Base-by-base conservation (phyloP, 2,329 filamentous ascomycete genomes). In the Fusarium pseudocircinatum region DNA sequence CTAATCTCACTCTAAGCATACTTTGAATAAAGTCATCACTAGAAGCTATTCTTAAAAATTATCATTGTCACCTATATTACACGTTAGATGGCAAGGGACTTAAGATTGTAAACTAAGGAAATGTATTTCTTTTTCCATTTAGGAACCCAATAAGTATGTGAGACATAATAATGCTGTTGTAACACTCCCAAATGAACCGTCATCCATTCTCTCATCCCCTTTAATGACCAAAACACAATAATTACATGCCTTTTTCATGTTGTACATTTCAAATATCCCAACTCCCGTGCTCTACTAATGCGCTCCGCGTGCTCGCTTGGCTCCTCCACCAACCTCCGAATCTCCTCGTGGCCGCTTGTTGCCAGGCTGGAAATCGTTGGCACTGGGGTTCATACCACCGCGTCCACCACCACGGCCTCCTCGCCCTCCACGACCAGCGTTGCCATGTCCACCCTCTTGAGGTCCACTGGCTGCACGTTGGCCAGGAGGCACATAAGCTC, bases 291-390 rank as follows among this genome's bases (percentile, higher is more conserved):
- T 63, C 44, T 47, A 73, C 79, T 76, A 84, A 47, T 83, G 82
- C 28, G 81, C 81, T 67, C 84, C 84, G 40, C 84, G 79, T 8
- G 83, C 82, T 66, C 84, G 78, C 78, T 85, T 85, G 7, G 83
- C 83, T 26, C 84, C 84, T 24, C 79, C 83, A 7, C 82, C 83
- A 28, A 72, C 79, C 57, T 85, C 84, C 1, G 81, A 83, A 61
- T 91, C 89, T 54, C 89, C 88, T 60, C 89, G 83, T 20, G 87
- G 85, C 34, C 89, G 84, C 81, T 91, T 90, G 73, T 85, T 87
- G 8, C 88, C 88, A 14, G 87, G 86, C 46, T 89, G 88, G 73
- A 89, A 87, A 63, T 91, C 90, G 54, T 85, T 82, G 15, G 86
- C 88, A 18, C 81, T 81, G 2, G 86, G 84, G 72, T 88, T 90